Evolutionary conservation across 345 rosid species (phyloP).

Genomic region (Gossypium longicalyx): DNA sequence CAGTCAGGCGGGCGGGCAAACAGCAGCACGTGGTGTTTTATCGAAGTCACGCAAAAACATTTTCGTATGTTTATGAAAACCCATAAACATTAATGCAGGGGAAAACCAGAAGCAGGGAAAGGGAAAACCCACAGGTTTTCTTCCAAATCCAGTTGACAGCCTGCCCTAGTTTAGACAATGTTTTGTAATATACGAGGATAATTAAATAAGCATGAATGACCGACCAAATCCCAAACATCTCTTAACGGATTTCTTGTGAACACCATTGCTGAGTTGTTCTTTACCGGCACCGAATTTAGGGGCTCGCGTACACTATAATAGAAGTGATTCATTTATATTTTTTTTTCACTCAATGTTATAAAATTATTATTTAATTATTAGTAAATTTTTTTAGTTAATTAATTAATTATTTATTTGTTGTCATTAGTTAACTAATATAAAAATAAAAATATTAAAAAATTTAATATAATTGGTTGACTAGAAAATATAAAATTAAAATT

Average conservation of each 20-base stretch:
- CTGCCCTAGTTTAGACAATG: background rate
- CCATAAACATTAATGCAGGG: background rate
- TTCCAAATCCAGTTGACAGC: background rate
- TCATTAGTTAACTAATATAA: no score
- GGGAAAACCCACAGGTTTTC: constrained; percentile 4
- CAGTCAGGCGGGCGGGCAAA: background rate
- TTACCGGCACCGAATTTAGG: background rate
- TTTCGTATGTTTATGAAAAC: background rate
- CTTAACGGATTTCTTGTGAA: background rate
- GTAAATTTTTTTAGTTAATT: no score
- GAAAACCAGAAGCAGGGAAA: background rate
- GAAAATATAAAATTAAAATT: no score
- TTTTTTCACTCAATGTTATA: no score
- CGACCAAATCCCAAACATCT: constrained; percentile 3
- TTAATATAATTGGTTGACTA: no score
- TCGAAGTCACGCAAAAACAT: background rate
- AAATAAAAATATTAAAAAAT: no score
- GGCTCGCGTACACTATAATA: no score
- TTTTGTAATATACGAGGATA: constrained; percentile 2
- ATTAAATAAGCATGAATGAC: background rate
- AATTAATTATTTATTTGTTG: no score
- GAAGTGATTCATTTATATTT: no score
- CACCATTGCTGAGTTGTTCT: background rate
- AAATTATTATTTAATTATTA: no score
- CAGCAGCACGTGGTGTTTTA: background rate